Conservation (phyloP, 139 green algal species). For the Coelastrella sp. region DNA sequence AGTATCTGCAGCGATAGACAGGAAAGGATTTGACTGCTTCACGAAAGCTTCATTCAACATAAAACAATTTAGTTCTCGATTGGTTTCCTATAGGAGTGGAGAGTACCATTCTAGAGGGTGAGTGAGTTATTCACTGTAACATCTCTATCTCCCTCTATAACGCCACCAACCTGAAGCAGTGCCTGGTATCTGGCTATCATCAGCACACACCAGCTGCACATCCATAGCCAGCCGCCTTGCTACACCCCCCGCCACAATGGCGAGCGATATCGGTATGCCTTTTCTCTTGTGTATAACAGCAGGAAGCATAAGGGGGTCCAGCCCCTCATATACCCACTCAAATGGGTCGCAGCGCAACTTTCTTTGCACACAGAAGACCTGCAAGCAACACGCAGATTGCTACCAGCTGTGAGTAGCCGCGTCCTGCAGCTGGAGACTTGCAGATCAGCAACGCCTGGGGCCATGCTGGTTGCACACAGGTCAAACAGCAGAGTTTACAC, state of each 20-base stretch:
- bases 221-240: conserved; percentile 54
- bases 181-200: conserved; percentile 11
- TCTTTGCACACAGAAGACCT: conserved; percentile 29
- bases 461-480: no score
- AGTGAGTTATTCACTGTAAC: no score
- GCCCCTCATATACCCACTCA: conserved; percentile 88
- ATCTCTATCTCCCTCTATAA: neutral
- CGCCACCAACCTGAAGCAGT: conserved; percentile 13
- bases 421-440: neutral
- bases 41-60: no score
- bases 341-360: conserved; percentile 62
- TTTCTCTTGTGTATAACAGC: conserved; percentile 26
- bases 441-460: no score
- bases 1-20: no score
- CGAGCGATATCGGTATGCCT: conserved; percentile 63
- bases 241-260: conserved; percentile 52
- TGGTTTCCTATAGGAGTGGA: no score
- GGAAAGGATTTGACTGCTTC: no score
- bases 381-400: neutral
- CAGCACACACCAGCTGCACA: conserved; percentile 53
- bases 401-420: neutral
- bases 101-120: no score
- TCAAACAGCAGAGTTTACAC: no score
- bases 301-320: conserved; percentile 70
- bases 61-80: no score